Conservation (phyloP, 2,329 filamentous ascomycete species). For the Cytospora schulzeri region DNA sequence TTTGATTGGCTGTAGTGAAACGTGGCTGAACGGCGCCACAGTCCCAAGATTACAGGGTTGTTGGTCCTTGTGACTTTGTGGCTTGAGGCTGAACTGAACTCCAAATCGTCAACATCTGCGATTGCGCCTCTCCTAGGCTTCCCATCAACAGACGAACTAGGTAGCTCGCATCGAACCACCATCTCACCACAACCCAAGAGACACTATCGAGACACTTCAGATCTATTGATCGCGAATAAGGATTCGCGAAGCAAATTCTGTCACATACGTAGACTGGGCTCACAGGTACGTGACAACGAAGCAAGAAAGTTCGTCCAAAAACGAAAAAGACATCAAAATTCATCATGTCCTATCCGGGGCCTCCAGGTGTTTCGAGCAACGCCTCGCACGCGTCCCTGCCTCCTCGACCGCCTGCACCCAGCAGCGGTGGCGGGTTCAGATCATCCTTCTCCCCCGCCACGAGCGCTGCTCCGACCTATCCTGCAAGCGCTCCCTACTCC, state of each 20-base stretch:
- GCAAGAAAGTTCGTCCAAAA: slow-evolving; percentile 34
- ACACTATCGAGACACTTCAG: neutral
- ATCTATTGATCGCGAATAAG: neutral
- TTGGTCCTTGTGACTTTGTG: neutral
- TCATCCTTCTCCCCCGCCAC: slow-evolving; percentile 53
- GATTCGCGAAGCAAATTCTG: slow-evolving; percentile 24
- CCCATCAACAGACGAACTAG: neutral
- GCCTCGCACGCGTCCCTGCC: slow-evolving; percentile 62
- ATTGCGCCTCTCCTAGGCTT: neutral
- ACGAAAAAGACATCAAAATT: slow-evolving; percentile 50
- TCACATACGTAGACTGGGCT: slow-evolving; percentile 39
- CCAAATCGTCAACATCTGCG: neutral
- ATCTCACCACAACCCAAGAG: neutral
- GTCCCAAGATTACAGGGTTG: neutral
- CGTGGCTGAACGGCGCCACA: neutral
- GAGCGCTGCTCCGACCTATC: slow-evolving; percentile 35
- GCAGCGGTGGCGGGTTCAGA: slow-evolving; percentile 47
- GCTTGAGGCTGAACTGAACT: slow-evolving; percentile 1
- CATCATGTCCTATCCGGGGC: slow-evolving; percentile 85
- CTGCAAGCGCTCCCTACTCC: slow-evolving; percentile 37
- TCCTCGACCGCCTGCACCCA: slow-evolving; percentile 71
- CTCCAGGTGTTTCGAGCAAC: slow-evolving; percentile 69
- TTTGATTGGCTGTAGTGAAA: neutral
- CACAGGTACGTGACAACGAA: slow-evolving; percentile 53
- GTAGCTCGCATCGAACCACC: neutral